Percentiles rank a stretch among this genome's conserved stretches.
Conservation (phyloP, 768 basidiomycete genomes). For the Gloeostereum incarnatum region DNA sequence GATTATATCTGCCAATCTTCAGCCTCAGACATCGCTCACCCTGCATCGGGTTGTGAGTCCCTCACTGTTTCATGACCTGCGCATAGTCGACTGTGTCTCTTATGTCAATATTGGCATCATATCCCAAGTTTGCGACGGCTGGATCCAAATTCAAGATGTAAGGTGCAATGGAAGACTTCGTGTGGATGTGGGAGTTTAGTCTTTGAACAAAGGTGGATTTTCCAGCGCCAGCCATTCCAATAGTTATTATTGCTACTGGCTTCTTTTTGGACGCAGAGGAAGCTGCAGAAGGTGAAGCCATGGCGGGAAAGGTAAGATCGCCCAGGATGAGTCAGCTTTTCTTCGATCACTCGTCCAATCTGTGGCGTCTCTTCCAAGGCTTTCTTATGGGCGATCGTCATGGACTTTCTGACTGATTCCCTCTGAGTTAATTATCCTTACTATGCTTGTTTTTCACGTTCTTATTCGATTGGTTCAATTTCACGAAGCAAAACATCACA, state of each 20-base stretch:
- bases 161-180: conserved; percentile 52
- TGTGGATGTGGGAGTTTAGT: conserved; percentile 87
- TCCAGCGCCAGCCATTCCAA: conserved; percentile 95
- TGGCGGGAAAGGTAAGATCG: too few species aligned
- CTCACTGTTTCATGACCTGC: conserved; percentile 99
- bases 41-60: conserved; percentile 17
- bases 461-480: too few species aligned
- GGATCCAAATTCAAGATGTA: conserved; percentile 98
- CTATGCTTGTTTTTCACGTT: too few species aligned
- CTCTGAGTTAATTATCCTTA: too few species aligned
- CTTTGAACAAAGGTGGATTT: conserved; percentile 97
- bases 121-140: conserved; percentile 85
- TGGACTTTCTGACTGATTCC: too few species aligned
- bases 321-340: too few species aligned
- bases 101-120: conserved; percentile 96
- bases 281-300: too few species aligned
- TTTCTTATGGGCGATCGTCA: too few species aligned
- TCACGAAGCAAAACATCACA: too few species aligned
- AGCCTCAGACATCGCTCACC: background rate
- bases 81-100: conserved; percentile 95
- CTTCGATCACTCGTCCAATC: too few species aligned
- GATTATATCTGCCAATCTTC: conserved; percentile 66
- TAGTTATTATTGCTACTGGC: conserved; percentile 80
- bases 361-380: too few species aligned
- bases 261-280: conserved; percentile 33